Base-by-base conservation (phyloP, 768 basidiomycete genomes). In the Hortiboletus campestris region DNA sequence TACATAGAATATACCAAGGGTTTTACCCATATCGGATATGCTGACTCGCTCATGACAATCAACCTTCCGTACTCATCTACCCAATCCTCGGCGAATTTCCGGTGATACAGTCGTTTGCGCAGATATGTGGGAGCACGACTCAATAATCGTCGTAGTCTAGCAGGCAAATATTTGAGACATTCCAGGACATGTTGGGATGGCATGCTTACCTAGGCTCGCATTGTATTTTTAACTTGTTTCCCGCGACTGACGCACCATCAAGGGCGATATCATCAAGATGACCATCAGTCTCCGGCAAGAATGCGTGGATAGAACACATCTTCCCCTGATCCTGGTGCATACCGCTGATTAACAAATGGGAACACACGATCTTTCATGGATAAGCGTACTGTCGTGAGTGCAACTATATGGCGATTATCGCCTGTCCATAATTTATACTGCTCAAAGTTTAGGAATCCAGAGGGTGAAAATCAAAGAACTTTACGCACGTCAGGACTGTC, bases 11-110 rank as follows among this genome's bases (percentile, higher is more conserved):
- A 7, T 34, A 3, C 20, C 1, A 13, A 28, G 42, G 22, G 12
- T 63, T 71, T 59, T 60, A 80, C 84, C 69, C 81, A 71, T 58
- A 81, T 72, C 7, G 85, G 81, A 69, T 85, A 84, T 9, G 82
- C 83, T 9, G 84, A 81, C 58, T 86, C 83, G 46, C 84, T 80
- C 43, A 84, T 76, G 34, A 86, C 63, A 25, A 82, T 79, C 38
- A 84, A 62, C 55, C 77, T 74, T 31, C 79, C 81, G 12, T 74
- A 63, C 32, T 80, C 76, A 56, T 84, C 83, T 12, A 78, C 77
- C 70, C 81, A 77, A 31, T 74, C 77, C 25, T 84, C 82, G n/a
- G 80, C 68, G 29, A 72, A 69, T 17, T 69, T 56, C 17, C 60
- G 71, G 32, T 67, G 49, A 34, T 78, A 76, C 32, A 78, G 61